phyloP scores from a whole-genome alignment of 371 early-diverging fungal species.

The Syncephalastrum monosporum region DNA sequence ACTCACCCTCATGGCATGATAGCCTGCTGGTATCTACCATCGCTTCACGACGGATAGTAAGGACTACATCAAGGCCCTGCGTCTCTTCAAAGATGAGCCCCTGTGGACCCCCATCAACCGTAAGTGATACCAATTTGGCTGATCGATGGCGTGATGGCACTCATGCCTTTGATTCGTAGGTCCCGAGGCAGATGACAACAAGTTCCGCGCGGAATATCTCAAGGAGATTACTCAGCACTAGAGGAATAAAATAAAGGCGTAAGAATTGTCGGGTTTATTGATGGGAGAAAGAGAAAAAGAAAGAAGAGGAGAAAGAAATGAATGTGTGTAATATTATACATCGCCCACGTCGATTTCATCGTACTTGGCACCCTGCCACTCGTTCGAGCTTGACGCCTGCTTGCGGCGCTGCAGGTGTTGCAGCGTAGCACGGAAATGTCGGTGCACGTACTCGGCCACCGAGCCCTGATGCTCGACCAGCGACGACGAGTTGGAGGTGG shows the following conservation, averaged over 20 bases:
- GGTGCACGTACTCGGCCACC: conserved; percentile 54
- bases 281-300: neutral
- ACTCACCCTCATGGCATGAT: neutral
- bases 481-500: conserved; percentile 59
- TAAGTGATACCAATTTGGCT: conserved; percentile 25
- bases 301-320: neutral
- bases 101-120: conserved; percentile 94
- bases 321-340: conserved; percentile 10
- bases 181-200: conserved; percentile 40
- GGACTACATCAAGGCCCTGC: conserved; percentile 88
- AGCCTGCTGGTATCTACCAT: conserved; percentile 96
- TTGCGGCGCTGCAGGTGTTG: conserved; percentile 41
- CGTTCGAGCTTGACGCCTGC: conserved; percentile 15
- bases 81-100: conserved; percentile 93
- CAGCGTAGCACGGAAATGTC: conserved; percentile 63
- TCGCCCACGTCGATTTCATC: conserved; percentile 24
- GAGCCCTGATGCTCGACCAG: conserved; percentile 50
- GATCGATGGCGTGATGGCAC: neutral
- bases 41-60: conserved; percentile 87
- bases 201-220: conserved; percentile 35
- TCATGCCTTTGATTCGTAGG: conserved; percentile 24
- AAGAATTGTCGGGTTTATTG: too few species aligned
- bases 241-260: too few species aligned
- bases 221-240: conserved; percentile 7
- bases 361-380: conserved; percentile 29